phyloP scores from a whole-genome alignment of 305 asterid genomes.

The Withania somnifera region DNA sequence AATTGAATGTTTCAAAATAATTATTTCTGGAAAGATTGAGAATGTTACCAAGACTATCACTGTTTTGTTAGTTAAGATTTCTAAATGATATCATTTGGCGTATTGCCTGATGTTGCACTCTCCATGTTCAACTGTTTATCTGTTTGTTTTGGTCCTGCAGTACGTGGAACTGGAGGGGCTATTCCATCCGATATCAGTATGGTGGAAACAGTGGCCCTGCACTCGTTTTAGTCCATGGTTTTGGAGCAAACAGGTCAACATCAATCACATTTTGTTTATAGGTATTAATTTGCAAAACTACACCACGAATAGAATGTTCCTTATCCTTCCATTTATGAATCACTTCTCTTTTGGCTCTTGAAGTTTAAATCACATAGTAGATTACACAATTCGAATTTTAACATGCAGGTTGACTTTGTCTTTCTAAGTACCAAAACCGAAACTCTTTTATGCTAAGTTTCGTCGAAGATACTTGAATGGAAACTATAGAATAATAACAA shows the following conservation, averaged over 20 bases:
- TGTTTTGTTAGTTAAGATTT: background rate
- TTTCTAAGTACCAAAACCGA: background rate
- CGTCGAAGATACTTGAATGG: background rate
- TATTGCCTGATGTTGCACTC: background rate
- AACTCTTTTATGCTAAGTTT: background rate
- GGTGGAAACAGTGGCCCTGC: slow-evolving; percentile 75
- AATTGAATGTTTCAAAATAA: background rate
- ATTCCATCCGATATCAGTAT: slow-evolving; percentile 70
- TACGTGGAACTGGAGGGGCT: slow-evolving; percentile 80
- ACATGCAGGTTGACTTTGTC: background rate
- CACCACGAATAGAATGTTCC: slow-evolving; percentile 7
- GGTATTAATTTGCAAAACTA: slow-evolving; percentile 32
- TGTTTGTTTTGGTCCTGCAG: slow-evolving; percentile 24
- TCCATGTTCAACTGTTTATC: background rate
- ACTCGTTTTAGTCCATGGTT: slow-evolving; percentile 78
- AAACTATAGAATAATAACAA: background rate
- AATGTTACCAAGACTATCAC: background rate
- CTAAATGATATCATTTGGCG: background rate
- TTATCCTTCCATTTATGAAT: background rate
- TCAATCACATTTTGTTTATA: slow-evolving; percentile 57
- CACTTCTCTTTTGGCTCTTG: background rate
- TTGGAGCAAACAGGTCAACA: slow-evolving; percentile 99
- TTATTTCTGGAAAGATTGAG: background rate
- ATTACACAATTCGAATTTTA: background rate
- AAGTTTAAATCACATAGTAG: background rate